A percentile compares a stretch with the other conserved stretches of the same genome.
Evolutionary conservation across 495 filamentous ascomycete genomes (phyloP).

Genomic region (Penicillium cataractarum): DNA sequence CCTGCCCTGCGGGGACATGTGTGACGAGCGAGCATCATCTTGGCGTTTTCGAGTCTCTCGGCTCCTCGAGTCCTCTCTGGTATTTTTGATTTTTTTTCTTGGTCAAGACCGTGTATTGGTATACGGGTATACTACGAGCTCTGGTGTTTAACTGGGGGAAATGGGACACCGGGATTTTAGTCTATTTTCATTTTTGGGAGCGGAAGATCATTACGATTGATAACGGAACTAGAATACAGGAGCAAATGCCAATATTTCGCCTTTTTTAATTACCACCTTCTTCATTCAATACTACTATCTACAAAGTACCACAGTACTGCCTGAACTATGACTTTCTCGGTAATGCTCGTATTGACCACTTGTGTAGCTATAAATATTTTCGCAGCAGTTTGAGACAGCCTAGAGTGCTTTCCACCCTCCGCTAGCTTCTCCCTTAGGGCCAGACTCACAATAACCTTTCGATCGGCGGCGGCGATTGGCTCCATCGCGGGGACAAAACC

Average conservation of each 20-base stretch:
- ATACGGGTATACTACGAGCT: slow-evolving; percentile 10
- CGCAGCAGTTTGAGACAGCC: slow-evolving; percentile 1
- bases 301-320: not conserved
- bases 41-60: slow-evolving; percentile 17
- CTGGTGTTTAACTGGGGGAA: slow-evolving; percentile 16
- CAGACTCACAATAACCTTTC: slow-evolving; percentile 19
- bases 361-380: not conserved
- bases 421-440: slow-evolving; percentile 6
- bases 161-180: not conserved
- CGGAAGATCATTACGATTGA: not conserved
- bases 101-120: slow-evolving; percentile 11
- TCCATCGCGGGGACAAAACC: slow-evolving; percentile 1
- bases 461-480: slow-evolving; percentile 11
- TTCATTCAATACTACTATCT: not conserved
- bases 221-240: slow-evolving; percentile 4
- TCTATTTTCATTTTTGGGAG: not conserved
- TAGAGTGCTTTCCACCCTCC: not conserved
- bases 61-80: not conserved
- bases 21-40: slow-evolving; percentile 26
- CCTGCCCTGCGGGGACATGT: slow-evolving; percentile 14
- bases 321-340: not conserved
- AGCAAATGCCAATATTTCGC: not conserved
- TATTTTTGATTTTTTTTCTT: slow-evolving; percentile 5
- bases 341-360: not conserved
- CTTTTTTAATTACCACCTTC: not conserved